phyloP scores from a whole-genome alignment of 768 basidiomycete species.

The Hygrocybe coccinea region DNA sequence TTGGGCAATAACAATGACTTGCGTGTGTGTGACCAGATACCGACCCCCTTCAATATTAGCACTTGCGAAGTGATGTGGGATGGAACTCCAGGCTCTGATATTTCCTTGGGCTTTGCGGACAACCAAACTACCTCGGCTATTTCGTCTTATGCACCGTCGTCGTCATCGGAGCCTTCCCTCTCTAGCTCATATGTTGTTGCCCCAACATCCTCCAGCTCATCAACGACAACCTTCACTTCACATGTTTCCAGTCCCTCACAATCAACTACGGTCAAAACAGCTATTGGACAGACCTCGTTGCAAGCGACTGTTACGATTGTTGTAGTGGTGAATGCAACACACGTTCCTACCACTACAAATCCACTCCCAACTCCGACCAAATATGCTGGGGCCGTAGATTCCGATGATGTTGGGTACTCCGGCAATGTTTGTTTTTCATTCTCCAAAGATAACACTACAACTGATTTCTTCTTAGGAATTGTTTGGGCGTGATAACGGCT shows the following conservation, averaged over 20 bases:
- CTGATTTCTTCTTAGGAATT: neutral
- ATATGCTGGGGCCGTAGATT: neutral
- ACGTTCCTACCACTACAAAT: too few species aligned
- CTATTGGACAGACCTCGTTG: neutral
- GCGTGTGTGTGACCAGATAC: constrained; percentile 54
- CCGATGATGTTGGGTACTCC: neutral
- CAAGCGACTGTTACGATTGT: too few species aligned
- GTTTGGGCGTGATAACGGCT: neutral
- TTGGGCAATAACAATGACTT: constrained; percentile 44
- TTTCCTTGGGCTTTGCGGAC: constrained; percentile 3
- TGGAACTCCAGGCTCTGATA: constrained; percentile 24
- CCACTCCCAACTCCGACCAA: too few species aligned
- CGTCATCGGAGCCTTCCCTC: constrained; percentile 3
- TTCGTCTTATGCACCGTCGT: constrained; percentile 7
- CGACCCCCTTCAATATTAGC: constrained; percentile 35
- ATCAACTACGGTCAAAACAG: neutral
- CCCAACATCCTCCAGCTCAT: neutral
- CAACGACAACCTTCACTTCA: neutral
- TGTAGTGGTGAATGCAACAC: too few species aligned
- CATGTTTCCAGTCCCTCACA: neutral
- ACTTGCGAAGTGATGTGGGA: constrained; percentile 57
- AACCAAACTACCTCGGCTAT: constrained; percentile 1
- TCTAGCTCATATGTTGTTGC: neutral
- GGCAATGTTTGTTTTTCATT: neutral
- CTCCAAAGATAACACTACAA: neutral